Conservation (phyloP, 768 basidiomycete species). For the Auricularia cornea region DNA sequence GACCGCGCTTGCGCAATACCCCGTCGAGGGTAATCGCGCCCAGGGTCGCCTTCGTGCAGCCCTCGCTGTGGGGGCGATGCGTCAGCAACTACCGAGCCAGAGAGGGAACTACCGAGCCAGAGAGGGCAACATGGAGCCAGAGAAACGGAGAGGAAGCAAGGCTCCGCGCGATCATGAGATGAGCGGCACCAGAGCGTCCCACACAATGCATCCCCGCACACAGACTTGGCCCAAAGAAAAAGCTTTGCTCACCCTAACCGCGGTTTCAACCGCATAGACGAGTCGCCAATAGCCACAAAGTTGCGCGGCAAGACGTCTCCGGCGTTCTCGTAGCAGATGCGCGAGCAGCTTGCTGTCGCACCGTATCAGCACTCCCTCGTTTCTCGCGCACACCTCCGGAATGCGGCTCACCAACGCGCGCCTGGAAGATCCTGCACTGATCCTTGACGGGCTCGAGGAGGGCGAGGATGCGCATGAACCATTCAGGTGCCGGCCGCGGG, state of each 20-base stretch:
- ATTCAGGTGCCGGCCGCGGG: constrained; percentile 12
- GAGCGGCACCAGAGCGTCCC: not conserved
- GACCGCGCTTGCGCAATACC: constrained; percentile 1
- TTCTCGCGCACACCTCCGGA: no score
- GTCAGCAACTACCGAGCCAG: no score
- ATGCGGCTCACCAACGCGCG: not conserved
- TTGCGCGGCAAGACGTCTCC: constrained; percentile 21
- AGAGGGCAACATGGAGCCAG: not conserved
- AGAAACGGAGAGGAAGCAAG: not conserved
- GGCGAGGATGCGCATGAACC: constrained; percentile 21
- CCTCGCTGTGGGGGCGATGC: constrained; percentile 8
- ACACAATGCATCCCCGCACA: no score
- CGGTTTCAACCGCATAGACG: constrained; percentile 23
- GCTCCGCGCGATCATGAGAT: not conserved
- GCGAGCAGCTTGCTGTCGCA: constrained; percentile 16
- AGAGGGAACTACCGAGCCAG: no score
- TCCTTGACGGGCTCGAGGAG: constrained; percentile 21
- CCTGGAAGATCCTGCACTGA: not conserved
- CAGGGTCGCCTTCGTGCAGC: constrained; percentile 15
- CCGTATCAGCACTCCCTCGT: no score
- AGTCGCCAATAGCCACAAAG: constrained; percentile 29
- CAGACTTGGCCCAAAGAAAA: not conserved
- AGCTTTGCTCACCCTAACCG: constrained; percentile 10
- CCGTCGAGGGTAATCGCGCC: constrained; percentile 15
- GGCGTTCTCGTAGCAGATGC: constrained; percentile 19